Conservation (phyloP, 805 yeast species). For the Metschnikowia vanudenii region DNA sequence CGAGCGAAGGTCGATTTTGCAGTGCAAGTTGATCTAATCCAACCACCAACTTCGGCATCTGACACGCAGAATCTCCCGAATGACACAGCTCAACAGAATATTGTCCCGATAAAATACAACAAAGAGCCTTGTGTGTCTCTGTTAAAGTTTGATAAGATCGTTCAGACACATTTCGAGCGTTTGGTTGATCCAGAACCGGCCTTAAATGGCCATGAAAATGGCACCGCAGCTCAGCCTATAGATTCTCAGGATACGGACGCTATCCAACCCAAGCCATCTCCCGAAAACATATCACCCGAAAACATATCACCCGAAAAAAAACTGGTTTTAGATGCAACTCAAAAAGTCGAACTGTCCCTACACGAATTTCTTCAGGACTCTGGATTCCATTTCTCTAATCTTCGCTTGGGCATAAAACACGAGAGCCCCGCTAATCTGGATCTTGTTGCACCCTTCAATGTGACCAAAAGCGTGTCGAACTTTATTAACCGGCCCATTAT, state of each 20-base stretch:
- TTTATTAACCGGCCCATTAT: slow-evolving; percentile 14
- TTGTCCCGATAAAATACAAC: background rate
- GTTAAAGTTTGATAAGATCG: slow-evolving; percentile 22
- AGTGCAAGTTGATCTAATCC: slow-evolving; percentile 27
- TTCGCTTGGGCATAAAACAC: slow-evolving; percentile 16
- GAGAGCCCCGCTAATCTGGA: background rate
- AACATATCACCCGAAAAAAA: no score
- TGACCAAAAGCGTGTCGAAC: slow-evolving; percentile 3
- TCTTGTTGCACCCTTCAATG: slow-evolving; percentile 14
- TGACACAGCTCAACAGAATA: background rate
- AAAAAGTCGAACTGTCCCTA: slow-evolving; percentile 6
- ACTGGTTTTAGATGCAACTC: no score
- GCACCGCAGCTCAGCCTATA: background rate
- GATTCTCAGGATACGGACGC: no score
- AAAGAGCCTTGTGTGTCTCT: background rate
- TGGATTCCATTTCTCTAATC: slow-evolving; percentile 14
- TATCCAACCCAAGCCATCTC: background rate
- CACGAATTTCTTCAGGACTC: slow-evolving; percentile 2
- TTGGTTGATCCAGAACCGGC: slow-evolving; percentile 1
- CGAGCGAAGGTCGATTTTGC: slow-evolving; percentile 24
- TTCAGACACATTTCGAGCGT: slow-evolving; percentile 22
- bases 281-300: background rate
- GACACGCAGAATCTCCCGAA: background rate
- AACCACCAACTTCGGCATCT: background rate
- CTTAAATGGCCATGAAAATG: background rate